Base-by-base conservation (phyloP, 352 stramenopile genomes). In the Globisporangium alternatum region DNA sequence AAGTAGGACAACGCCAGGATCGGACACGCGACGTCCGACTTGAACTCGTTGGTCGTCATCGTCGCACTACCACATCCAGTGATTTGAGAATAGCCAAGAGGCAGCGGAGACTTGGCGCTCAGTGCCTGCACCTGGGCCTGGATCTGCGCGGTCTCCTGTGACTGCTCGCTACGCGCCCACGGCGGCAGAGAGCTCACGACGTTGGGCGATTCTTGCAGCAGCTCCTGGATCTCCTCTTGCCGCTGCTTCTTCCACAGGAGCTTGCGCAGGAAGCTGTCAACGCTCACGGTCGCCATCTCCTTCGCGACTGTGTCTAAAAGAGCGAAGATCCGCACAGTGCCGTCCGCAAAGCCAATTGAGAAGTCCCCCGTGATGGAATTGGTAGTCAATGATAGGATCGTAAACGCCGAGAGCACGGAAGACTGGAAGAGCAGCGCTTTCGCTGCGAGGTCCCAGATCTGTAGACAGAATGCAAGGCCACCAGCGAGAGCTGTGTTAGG, bases 371-470 rank as follows among this genome's bases (percentile, higher is more conserved):
- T 93, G 4, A 78, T 54, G 1, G 83, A 69, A 47, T 93, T 90
- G 7, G 86, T 58, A 12, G 79, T 72, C 3, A 93, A 57, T 4
- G 81, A 86, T 2, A 93, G 56, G 49, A 93, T 93, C 5, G 82
- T 63, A 31, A 88, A 91, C 4, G 86, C 84, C 0, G 86, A 95
- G 12, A 95, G 62, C 17, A 95, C 78, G 0, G 86, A 69, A 1
- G 84, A 95, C 68, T 95, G 84, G 62, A 89, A 95, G 41, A 88
- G 77, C 51, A 93, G 54, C 3, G 53, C 62, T 48, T 84, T 85
- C 30, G 76, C 71, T 28, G 77, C 71, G 35, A 95, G 63, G 37
- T 95, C 83, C 84, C 86, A 95, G 33, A 95, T 89, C 83, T 94
- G 25, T n/a, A n/a, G 7, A 5, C 17, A 19, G 21, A 6, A 53